Evolutionary conservation across 352 stramenopile genomes (phyloP), one percentile per base, ranked within the genome.

Genomic region (Phytopythium sindhum): DNA sequence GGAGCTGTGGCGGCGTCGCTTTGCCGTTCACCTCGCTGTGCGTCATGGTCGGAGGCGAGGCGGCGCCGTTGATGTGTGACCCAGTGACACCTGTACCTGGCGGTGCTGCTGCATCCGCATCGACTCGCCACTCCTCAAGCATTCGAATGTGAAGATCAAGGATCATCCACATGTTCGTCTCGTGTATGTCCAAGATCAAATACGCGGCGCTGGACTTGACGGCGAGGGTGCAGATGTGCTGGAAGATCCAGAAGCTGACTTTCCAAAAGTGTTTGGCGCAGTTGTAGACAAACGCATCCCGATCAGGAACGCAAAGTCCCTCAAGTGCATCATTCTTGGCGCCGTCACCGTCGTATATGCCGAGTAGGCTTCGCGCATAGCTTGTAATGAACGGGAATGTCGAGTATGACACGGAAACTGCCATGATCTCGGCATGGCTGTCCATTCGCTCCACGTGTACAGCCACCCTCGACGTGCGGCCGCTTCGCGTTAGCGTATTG

Each of bases 371-470:
- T 21, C 85, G 79, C 23, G 85, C 85, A 63, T 91, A 93, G 75
- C 82, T 93, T 28, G 85, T 89, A 44, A 93, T 93, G 63, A 93
- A 91, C 47, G 85, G 85, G 53, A 93, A 93, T 8, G 85, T 93
- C 58, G 85, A 91, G 65, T 90, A 93, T 8, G 81, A 89, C 4
- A 91, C 74, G 54, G 81, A 91, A 2, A 93, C 81, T 1, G 75
- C 74, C 78, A 91, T 87, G 31, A 91, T 61, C 52, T 91, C 76
- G 4, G 74, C 81, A 28, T 93, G 82, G 31, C 70, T 86, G 61
- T 87, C 82, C 70, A 91, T 82, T 39, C 78, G 79, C 60, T 89
- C 82, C 29, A 91, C 80, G 53, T 89, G 82, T 31, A 88, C 82
- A 19, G 74, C 79, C 1, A 85, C 71, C 4, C 80, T 75, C 12